phyloP scores from a whole-genome alignment of 2,329 filamentous ascomycete genomes.

The Mycosphaerella arachidis region DNA sequence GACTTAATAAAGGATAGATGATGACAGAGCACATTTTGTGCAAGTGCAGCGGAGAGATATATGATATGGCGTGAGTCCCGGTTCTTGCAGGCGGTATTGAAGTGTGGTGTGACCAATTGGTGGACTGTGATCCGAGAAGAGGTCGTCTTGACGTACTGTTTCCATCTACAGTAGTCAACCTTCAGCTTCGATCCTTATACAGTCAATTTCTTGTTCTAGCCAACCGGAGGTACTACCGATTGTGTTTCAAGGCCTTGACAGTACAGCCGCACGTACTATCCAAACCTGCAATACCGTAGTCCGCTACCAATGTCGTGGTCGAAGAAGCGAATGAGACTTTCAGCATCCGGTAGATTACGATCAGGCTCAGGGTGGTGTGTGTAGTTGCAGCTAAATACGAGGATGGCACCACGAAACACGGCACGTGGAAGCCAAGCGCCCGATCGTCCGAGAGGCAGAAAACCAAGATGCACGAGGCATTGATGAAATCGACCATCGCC shows the following conservation, averaged over 20 bases:
- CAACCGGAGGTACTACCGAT: too few relatives aligned
- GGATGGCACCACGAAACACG: background rate
- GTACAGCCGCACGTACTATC: too few relatives aligned
- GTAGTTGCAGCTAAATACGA: background rate
- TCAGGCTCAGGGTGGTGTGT: too few relatives aligned
- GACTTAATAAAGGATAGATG: background rate
- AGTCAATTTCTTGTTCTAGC: too few relatives aligned
- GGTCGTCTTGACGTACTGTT: background rate
- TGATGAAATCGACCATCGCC: background rate
- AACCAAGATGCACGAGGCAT: background rate
- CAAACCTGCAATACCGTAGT: too few relatives aligned
- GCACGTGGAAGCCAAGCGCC: background rate
- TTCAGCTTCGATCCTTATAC: too few relatives aligned
- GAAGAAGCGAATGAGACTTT: too few relatives aligned
- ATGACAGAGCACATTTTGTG: background rate
- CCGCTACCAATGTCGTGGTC: too few relatives aligned
- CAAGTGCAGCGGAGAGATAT: background rate
- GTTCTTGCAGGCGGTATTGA: background rate
- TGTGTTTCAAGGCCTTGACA: too few relatives aligned
- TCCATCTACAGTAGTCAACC: background rate
- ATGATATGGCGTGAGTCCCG: slow-evolving; percentile 3
- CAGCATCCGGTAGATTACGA: too few relatives aligned
- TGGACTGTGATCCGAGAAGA: background rate
- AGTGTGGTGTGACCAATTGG: background rate
- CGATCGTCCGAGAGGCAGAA: background rate